phyloP scores from a whole-genome alignment of 2,329 filamentous ascomycete genomes.

The Xylaria multiplex region DNA sequence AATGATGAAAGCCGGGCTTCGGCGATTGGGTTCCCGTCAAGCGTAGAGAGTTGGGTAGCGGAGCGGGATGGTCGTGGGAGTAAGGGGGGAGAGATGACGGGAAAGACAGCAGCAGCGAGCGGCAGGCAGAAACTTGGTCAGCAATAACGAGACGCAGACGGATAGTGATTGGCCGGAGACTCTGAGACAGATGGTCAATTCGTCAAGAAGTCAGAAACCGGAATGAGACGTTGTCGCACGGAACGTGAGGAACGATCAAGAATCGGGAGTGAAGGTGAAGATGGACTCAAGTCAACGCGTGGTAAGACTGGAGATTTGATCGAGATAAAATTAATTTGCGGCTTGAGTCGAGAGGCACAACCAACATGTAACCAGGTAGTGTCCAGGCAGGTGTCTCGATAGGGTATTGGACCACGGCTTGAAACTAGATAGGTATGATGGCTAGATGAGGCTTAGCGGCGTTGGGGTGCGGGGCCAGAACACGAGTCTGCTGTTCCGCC shows the following conservation, averaged over 20 bases:
- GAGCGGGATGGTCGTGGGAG: constrained; percentile 20
- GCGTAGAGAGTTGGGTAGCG: not conserved
- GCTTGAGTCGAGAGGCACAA: constrained; percentile 21
- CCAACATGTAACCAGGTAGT: not conserved
- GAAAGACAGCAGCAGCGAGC: constrained; percentile 17
- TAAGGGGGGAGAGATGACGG: constrained; percentile 20
- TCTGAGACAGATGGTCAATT: constrained; percentile 23
- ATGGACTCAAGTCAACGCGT: constrained; percentile 27
- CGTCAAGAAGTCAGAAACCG: constrained; percentile 1
- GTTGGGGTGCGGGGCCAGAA: constrained; percentile 10
- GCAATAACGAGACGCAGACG: constrained; percentile 20
- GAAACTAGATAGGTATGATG: constrained; percentile 9
- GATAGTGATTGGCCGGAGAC: constrained; percentile 28
- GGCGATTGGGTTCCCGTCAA: constrained; percentile 18
- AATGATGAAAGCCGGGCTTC: constrained; percentile 9
- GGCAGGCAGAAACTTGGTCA: constrained; percentile 12
- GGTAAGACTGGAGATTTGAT: constrained; percentile 36
- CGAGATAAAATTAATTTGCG: constrained; percentile 36
- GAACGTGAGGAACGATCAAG: not conserved
- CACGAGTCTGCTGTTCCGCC: constrained; percentile 27
- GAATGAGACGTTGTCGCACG: constrained; percentile 26
- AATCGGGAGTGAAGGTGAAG: constrained; percentile 10
- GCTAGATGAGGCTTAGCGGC: constrained; percentile 26
- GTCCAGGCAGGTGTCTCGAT: not conserved
- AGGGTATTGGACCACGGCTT: constrained; percentile 5